Conservation (phyloP, 2,329 filamentous ascomycete genomes). For the Fusarium circinatum region DNA sequence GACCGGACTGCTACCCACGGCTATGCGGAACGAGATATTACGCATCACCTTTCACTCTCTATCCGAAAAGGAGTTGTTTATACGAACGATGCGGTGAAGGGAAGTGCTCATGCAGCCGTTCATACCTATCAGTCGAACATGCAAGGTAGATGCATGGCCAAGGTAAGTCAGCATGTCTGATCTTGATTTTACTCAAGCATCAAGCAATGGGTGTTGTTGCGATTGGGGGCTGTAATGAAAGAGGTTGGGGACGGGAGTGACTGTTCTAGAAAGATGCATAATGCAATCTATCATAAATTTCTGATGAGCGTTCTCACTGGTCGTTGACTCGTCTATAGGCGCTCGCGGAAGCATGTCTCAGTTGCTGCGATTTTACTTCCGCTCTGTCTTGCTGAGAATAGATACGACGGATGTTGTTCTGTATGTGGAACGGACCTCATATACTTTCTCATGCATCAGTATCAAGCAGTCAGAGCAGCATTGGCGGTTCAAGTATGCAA, state of each 20-base stretch:
- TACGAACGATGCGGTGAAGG: constrained; percentile 31
- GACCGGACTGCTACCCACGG: constrained; percentile 5
- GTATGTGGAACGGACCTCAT: constrained; percentile 10
- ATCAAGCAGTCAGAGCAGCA: constrained; percentile 4
- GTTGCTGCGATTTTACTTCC: constrained; percentile 3
- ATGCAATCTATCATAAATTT: constrained; percentile 12
- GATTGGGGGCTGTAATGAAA: constrained; percentile 1
- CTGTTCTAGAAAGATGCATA: constrained; percentile 30
- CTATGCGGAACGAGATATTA: constrained; percentile 1
- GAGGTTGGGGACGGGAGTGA: constrained; percentile 14
- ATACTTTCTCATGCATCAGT: neutral
- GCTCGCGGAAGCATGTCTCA: constrained; percentile 23
- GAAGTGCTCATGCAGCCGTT: neutral
- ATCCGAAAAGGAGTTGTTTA: neutral
- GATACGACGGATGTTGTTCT: constrained; percentile 8
- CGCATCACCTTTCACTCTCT: neutral
- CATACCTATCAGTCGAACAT: neutral
- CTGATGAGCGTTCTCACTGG: constrained; percentile 10
- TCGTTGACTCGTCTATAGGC: neutral
- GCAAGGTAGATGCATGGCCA: constrained; percentile 23
- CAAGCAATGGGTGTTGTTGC: neutral
- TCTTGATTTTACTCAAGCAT: neutral
- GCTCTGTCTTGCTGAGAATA: neutral
- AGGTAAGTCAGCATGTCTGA: constrained; percentile 4
- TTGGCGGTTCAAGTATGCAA: constrained; percentile 13